These are phyloP conservation scores for Xerocomellus chrysenteron DNA, from an alignment of 768 basidiomycete species.

Conservation along the genomic window DNA sequence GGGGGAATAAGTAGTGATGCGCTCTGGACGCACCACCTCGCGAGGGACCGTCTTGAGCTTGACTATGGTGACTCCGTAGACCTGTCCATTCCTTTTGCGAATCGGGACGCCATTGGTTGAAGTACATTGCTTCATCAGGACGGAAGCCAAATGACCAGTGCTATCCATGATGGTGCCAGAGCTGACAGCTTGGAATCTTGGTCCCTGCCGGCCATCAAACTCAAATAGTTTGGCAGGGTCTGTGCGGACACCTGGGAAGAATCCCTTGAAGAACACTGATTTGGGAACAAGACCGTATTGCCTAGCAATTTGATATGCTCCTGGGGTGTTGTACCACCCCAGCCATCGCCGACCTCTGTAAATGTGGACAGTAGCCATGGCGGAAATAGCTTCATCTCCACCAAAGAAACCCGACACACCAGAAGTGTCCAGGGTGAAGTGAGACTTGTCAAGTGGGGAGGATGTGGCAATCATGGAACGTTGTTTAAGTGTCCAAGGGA, in stretches of 20 bases:
- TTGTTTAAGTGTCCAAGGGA: not conserved
- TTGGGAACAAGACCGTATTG: conserved; percentile 22
- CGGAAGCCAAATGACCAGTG: conserved; percentile 6
- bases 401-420: conserved; percentile 33
- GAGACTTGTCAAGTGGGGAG: not conserved
- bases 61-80: not conserved
- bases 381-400: conserved; percentile 33
- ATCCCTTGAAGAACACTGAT: conserved; percentile 10
- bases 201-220: not conserved
- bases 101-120: not conserved
- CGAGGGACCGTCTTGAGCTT: conserved; percentile 1
- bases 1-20: not conserved
- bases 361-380: conserved; percentile 30
- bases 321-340: conserved; percentile 37
- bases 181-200: not conserved
- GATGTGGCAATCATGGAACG: conserved; percentile 2
- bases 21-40: not conserved
- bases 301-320: conserved; percentile 29
- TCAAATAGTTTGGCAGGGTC: conserved; percentile 11
- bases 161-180: conserved; percentile 8
- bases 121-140: conserved; percentile 3
- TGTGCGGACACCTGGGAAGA: conserved; percentile 11
- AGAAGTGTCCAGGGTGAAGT: conserved; percentile 22
- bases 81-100: not conserved
- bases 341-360: conserved; percentile 26